phyloP scores from a whole-genome alignment of 2,329 filamentous ascomycete species.

The Penicillium hordei region DNA sequence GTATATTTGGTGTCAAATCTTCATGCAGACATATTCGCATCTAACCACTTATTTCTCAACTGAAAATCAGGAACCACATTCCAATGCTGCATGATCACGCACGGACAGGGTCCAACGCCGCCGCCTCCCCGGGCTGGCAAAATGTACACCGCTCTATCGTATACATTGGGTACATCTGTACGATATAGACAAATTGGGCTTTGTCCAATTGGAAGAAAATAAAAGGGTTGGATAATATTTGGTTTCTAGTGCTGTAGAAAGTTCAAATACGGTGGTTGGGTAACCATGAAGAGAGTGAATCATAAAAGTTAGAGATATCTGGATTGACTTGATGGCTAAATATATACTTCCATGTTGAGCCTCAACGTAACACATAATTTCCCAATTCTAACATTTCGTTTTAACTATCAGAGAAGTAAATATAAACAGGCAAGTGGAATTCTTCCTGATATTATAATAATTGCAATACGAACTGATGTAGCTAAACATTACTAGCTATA shows the following conservation, averaged over 20 bases:
- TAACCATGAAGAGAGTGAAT: background rate
- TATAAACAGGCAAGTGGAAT: fast-evolving
- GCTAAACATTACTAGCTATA: background rate
- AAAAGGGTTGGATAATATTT: background rate
- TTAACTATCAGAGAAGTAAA: fast-evolving
- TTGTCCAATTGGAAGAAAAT: background rate
- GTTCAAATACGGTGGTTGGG: background rate
- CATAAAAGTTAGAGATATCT: background rate
- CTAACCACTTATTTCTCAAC: background rate
- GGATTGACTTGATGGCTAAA: background rate
- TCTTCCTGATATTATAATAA: too few species aligned
- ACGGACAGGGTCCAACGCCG: slow-evolving; percentile 11
- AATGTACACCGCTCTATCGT: slow-evolving; percentile 8
- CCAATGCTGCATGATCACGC: slow-evolving; percentile 2
- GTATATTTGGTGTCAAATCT: background rate
- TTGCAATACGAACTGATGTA: background rate
- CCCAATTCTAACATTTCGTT: background rate
- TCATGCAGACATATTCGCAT: slow-evolving; percentile 1
- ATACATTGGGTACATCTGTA: background rate
- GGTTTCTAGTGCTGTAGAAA: too few species aligned
- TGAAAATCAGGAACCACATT: slow-evolving; percentile 5
- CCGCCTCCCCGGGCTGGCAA: slow-evolving; percentile 5
- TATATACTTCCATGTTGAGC: background rate
- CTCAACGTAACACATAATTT: background rate
- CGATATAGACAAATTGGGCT: background rate